Evolutionary conservation across 116 monocot genomes (phyloP).

Genomic region (Iris pallida): DNA sequence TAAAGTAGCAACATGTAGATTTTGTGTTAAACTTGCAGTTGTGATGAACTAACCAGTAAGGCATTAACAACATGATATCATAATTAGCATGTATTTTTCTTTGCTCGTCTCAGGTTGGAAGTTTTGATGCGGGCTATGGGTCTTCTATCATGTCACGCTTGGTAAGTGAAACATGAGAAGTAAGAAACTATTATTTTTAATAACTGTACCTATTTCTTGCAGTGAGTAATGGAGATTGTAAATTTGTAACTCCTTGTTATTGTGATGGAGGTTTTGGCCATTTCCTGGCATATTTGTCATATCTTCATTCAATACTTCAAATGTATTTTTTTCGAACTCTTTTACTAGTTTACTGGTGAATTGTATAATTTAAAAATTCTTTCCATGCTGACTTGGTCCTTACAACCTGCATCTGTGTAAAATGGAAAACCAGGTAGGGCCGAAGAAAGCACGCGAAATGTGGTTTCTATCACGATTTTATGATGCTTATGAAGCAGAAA

Average conservation of each 20-base stretch:
- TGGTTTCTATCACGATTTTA: constrained; percentile 92
- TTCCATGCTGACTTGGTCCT: too few species aligned
- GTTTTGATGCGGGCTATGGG: constrained; percentile 99
- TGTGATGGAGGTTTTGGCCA: too few species aligned
- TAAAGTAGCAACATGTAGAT: too few species aligned
- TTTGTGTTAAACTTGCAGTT: too few species aligned
- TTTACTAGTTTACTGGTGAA: not conserved
- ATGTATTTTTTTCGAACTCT: not conserved
- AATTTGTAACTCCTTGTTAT: too few species aligned
- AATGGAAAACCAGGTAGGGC: constrained; percentile 57
- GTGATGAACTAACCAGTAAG: too few species aligned
- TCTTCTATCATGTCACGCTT: constrained; percentile 92
- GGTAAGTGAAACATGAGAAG: constrained; percentile 45
- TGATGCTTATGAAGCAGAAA: constrained; percentile 82
- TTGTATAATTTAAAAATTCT: not conserved
- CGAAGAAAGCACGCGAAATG: constrained; percentile 96
- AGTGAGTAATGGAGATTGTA: too few species aligned
- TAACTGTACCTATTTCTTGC: not conserved
- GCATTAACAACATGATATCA: too few species aligned
- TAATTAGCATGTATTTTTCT: constrained; percentile 1
- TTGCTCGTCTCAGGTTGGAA: constrained; percentile 67
- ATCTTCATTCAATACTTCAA: too few species aligned
- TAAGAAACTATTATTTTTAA: not conserved
- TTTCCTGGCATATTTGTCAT: too few species aligned
- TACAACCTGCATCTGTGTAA: too few species aligned